These are phyloP conservation scores for Xylariomycetidae sp. DNA, from an alignment of 2,329 filamentous ascomycete species.

Conservation along the genomic window DNA sequence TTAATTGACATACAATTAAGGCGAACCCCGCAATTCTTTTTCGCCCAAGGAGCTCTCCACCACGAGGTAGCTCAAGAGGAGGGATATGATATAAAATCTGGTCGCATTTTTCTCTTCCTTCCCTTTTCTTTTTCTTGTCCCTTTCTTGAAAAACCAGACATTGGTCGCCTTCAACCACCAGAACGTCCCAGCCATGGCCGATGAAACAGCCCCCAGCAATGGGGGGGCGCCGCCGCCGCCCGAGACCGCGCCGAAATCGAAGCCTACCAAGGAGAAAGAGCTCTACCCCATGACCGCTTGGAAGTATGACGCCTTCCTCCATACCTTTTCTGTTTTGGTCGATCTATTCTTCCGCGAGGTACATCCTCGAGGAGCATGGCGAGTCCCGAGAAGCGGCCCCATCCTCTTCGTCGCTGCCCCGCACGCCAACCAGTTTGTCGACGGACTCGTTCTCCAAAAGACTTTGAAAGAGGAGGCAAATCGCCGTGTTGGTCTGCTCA, in stretches of 20 bases:
- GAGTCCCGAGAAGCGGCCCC: slow-evolving; percentile 81
- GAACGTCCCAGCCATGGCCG: slow-evolving; percentile 14
- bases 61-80: too few relatives aligned
- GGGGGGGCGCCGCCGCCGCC: slow-evolving; percentile 12
- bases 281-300: slow-evolving; percentile 66
- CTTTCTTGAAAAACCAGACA: neutral
- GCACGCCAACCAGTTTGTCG: slow-evolving; percentile 96
- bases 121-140: neutral
- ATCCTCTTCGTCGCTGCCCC: slow-evolving; percentile 95
- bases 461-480: slow-evolving; percentile 81
- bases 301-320: slow-evolving; percentile 75
- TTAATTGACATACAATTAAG: too few relatives aligned
- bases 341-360: slow-evolving; percentile 99
- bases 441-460: slow-evolving; percentile 88
- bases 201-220: slow-evolving; percentile 12
- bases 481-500: slow-evolving; percentile 85
- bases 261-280: slow-evolving; percentile 39
- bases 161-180: neutral
- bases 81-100: too few relatives aligned
- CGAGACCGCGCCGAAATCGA: slow-evolving; percentile 11
- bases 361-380: slow-evolving; percentile 91
- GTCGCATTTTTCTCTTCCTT: neutral
- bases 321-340: slow-evolving; percentile 74
- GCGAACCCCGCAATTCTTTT: too few relatives aligned
- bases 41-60: too few relatives aligned